Percentiles rank a stretch among this genome's conserved stretches.
Conservation (phyloP, 768 basidiomycete species). For the Leccinum variicolor region DNA sequence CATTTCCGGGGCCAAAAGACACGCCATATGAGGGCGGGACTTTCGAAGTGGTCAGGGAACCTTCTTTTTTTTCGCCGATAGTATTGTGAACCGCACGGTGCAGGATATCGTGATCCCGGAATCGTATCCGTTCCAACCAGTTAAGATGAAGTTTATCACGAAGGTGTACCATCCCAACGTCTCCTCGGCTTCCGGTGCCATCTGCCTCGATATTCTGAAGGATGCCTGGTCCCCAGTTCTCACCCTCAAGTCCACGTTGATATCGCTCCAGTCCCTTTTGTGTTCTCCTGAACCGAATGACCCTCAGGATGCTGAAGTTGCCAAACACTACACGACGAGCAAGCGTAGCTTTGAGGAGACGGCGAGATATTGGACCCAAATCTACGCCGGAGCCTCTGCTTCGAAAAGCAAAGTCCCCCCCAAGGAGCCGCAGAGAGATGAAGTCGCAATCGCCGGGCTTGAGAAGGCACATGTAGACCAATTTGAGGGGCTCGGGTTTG, state of each 20-base stretch:
- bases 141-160: conserved; percentile 98
- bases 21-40: conserved; percentile 92
- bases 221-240: conserved; percentile 96
- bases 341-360: conserved; percentile 87
- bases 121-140: conserved; percentile 87
- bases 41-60: conserved; percentile 78
- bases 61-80: conserved; percentile 4
- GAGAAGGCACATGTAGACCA: conserved; percentile 80
- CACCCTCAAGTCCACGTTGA: conserved; percentile 93
- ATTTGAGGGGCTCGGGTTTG: conserved; percentile 83
- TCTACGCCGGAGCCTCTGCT: conserved; percentile 78
- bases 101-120: conserved; percentile 94
- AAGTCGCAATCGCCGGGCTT: conserved; percentile 73
- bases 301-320: conserved; percentile 97
- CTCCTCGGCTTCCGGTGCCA: conserved; percentile 90
- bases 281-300: conserved; percentile 95
- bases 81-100: conserved; percentile 1
- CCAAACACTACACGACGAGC: conserved; percentile 93
- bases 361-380: conserved; percentile 90
- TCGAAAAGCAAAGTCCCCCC: conserved; percentile 37
- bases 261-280: conserved; percentile 89
- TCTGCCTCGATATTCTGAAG: conserved; percentile 83
- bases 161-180: conserved; percentile 97
- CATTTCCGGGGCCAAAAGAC: conserved; percentile 87
- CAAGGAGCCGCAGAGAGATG: conserved; percentile 36